Evolutionary conservation across 1,284 basidiomycete species (phyloP), one percentile per base, ranked within the genome.

Genomic region (Austroboletus niveus): DNA sequence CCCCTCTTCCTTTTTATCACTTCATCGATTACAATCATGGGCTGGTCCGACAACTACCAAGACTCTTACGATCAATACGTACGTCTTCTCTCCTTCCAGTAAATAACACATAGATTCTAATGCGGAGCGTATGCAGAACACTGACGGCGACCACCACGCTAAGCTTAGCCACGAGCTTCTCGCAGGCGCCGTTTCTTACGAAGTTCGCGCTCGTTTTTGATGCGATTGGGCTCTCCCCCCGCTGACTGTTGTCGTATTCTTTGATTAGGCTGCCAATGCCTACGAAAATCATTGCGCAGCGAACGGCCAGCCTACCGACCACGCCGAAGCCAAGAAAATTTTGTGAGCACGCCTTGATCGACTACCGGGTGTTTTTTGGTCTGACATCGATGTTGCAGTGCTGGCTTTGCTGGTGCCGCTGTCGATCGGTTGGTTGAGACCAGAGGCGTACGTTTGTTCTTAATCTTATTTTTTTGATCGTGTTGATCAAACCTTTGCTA

Each of bases 321-420:
- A 61, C n/a, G 59, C 58, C n/a, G 7, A 9, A 9, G 60, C 60
- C 39, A 59, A 63, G 40, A 48, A 59, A 17, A 0, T 65, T 7
- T 0, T 52, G 60, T 63, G 35, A 46, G 56, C 8, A 34, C 17
- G 3, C 2, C 1, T 10, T 27, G 27, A 24, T 15, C 3, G 3
- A 35, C 9, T 35, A 34, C 32, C 22, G 22, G 32, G 11, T 12
- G 20, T 31, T 5, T 22, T n/a, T 17, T 8, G 27, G 30, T 32
- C 4, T 49, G 30, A 61, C 17, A 10, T n/a, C 15, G n/a, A 32
- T 38, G 8, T n/a, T 32, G 14, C 27, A 61, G 60, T 0, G 60
- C 51, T 10, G 61, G 59, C 12, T 10, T 64, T 1, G 17, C 31
- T 22, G 60, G 10, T 36, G 62, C 47, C 2, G 60, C 40, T 1